Evolutionary conservation across 2,329 filamentous ascomycete genomes (phyloP), one percentile per base, ranked within the genome.

Genomic region (Neofusicoccum parvum): DNA sequence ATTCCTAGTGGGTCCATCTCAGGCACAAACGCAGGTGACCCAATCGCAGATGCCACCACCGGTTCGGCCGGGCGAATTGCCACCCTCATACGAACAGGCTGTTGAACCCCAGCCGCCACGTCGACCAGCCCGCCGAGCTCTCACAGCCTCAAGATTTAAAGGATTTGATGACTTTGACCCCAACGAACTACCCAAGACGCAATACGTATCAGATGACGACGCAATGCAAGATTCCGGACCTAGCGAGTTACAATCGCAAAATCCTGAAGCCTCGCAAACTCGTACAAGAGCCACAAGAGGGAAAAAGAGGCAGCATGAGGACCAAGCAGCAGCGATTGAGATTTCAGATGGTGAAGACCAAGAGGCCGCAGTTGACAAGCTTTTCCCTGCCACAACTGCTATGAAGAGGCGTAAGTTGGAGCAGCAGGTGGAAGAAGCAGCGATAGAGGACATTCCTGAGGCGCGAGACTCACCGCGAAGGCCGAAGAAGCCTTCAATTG

Each of bases 331-430:
- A 12, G 14, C 27, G 3, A 34, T 58, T 6, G 43, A 65, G 3
- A 41, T 54, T 2, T 41, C 51, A 50, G 78, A 90, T 9, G 86
- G 94, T 75, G 88, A 92, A 14, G 83, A 85, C 12, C 34, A n/a
- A 5, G 48, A 49, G 17, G 10, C 15, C 49, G 6, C 27, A 14
- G 45, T 62, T 10, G 62, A 60, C 17, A 65, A 37, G 23, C 85
- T 97, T 64, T 88, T 94, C 1, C 91, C 93, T 0, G 92, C 89
- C 0, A 88, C 91, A 3, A 88, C 90, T 34, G 88, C 88, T 5
- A 86, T 93, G 73, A 98, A 96, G 75, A 87, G 89, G n/a, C 88
- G 90, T 23, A 88, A 90, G 32, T 70, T 72, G 60, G 73, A 73
- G 59, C 64, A 60, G 17, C 45, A 60, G 46, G n/a, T 65, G 1